These are phyloP conservation scores for Plasmodium chabaudi DNA, from an alignment of 169 alveolate species.

Conservation along the genomic window DNA sequence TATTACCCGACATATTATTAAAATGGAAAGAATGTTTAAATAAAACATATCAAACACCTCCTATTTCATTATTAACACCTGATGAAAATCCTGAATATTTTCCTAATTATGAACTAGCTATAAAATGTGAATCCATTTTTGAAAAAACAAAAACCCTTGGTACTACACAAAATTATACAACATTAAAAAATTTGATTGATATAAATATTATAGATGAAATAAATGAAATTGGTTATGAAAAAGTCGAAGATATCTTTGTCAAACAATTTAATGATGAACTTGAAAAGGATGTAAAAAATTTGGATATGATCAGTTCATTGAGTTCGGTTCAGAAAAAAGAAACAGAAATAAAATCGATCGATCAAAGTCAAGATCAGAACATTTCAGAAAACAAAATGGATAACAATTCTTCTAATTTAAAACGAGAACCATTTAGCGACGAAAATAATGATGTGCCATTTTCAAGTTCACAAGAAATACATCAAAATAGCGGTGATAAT, in stretches of 20 bases:
- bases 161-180: constrained; percentile 56
- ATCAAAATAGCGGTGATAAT: constrained; percentile 18
- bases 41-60: constrained; percentile 21
- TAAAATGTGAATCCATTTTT: constrained; percentile 68
- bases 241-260: constrained; percentile 61
- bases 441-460: not conserved
- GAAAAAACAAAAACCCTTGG: constrained; percentile 50
- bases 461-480: not conserved
- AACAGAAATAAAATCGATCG: not conserved
- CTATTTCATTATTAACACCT: constrained; percentile 49
- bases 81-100: constrained; percentile 70
- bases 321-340: constrained; percentile 2
- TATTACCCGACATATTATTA: constrained; percentile 61
- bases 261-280: constrained; percentile 64
- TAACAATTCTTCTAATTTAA: not conserved
- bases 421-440: not conserved
- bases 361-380: not conserved
- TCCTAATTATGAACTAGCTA: constrained; percentile 68
- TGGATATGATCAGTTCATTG: constrained; percentile 13
- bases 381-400: not conserved
- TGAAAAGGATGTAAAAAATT: constrained; percentile 62
- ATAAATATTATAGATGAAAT: constrained; percentile 71
- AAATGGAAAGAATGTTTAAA: constrained; percentile 79
- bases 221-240: constrained; percentile 66
- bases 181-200: constrained; percentile 69